Evolutionary conservation across 371 early-diverging fungal species (phyloP), one percentile per base, ranked within the genome.

Genomic region (Zychaea mexicana): DNA sequence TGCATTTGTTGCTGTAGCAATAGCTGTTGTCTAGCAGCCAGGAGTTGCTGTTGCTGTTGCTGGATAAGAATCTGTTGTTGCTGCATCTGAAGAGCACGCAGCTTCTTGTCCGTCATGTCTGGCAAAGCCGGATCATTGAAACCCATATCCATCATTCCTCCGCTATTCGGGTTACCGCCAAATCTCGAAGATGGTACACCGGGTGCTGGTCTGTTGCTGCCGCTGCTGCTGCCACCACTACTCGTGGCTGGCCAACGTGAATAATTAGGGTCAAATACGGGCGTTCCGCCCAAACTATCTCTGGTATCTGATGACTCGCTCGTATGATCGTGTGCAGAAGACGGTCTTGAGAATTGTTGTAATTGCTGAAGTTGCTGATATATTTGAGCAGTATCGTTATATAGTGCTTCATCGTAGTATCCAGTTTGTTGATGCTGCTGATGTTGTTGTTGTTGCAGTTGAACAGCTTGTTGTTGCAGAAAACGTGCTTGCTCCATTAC

Each of bases 1-100:
- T 81, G 83, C 56, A 78, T 76, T 53, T 87, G 83, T 54, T 85
- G 86, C 32, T 83, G 86, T 31, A 83, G 64, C 58, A 81, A 67
- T 21, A 84, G 66, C 55, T 82, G 84, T 57, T 78, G 83, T 49
- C 75, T 68, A 52, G 80, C 74, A 57, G 78, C 70, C 58, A 84
- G 36, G 21, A 89, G 60, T 60, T 78, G 49, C n/a, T 49, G 82
- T 52, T 85, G 85, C 22, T 83, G 79, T 52, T 87, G 85, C 47
- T 83, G 67, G 46, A 70, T 75, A 33, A 85, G 62, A 17, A 84
- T 68, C 52, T 84, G 85, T 27, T 79, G 81, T 30, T 80, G 83
- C 46, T 84, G 86, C 15, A 82, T 71, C 65, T 86, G 85, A 30
- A 85, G 66, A 1, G 21, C 22, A 49, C 49, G 49, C 24, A 49